phyloP scores from a whole-genome alignment of 257 asterid species.

The Lycium barbarum region DNA sequence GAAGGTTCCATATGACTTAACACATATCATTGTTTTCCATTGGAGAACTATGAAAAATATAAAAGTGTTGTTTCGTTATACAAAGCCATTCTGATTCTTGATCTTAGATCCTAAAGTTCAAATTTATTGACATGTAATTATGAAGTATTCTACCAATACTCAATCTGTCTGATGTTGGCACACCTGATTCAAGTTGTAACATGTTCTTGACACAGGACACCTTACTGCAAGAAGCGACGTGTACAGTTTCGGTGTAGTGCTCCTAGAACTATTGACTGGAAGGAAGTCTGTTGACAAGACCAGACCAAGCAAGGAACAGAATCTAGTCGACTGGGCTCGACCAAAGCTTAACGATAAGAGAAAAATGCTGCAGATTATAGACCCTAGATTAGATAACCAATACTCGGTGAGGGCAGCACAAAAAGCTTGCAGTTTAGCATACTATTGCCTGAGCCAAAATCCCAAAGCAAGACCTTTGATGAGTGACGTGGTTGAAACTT shows the following conservation, averaged over 20 bases:
- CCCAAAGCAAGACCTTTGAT: constrained; percentile 97
- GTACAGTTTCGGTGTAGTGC: constrained; percentile 98
- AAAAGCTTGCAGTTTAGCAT: constrained; percentile 99
- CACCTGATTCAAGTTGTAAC: not conserved
- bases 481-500: constrained; percentile 97
- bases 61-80: not conserved
- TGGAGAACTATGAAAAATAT: not conserved
- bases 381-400: constrained; percentile 88
- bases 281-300: constrained; percentile 98
- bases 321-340: constrained; percentile 98
- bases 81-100: not conserved
- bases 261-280: constrained; percentile 95
- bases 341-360: constrained; percentile 94
- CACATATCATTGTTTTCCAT: not conserved
- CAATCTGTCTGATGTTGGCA: not conserved
- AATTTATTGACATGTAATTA: not conserved
- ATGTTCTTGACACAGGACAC: constrained; percentile 71
- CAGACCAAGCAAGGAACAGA: constrained; percentile 97
- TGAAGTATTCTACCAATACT: not conserved
- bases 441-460: constrained; percentile 97
- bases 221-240: constrained; percentile 99
- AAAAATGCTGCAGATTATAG: constrained; percentile 94
- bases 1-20: not conserved
- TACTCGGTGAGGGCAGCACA: constrained; percentile 96
- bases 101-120: not conserved